Conservation (phyloP, 176 grass and related monocot genomes). For the Pontederia paniculata region DNA sequence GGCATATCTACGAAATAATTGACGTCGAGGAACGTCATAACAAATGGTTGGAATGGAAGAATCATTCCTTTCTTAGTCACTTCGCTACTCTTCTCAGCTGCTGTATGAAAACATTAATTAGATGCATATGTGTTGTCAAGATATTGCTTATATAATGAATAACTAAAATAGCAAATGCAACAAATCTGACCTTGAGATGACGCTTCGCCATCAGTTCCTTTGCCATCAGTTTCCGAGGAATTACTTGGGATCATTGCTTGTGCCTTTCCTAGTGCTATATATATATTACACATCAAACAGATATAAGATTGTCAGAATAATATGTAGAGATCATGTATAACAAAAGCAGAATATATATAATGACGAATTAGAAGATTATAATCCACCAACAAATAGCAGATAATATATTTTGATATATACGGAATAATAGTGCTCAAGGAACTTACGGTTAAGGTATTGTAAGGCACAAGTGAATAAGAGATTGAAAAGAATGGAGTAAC, state of each 20-base stretch:
- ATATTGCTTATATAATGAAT: too few species aligned
- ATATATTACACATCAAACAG: too few species aligned
- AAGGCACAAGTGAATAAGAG: constrained; percentile 42
- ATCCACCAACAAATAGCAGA: too few species aligned
- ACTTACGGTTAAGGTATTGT: constrained; percentile 53
- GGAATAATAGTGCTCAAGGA: neutral
- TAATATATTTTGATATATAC: too few species aligned
- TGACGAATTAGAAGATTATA: too few species aligned
- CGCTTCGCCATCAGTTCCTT: neutral
- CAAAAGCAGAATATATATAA: neutral
- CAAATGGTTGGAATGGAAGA: constrained; percentile 54
- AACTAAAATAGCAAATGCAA: too few species aligned
- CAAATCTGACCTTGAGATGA: too few species aligned
- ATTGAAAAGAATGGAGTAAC: constrained; percentile 56
- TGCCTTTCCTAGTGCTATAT: constrained; percentile 41
- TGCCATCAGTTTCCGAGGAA: constrained; percentile 15
- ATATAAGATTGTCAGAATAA: constrained; percentile 22
- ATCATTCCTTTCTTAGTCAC: constrained; percentile 44
- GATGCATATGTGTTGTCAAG: too few species aligned
- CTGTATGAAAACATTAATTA: too few species aligned
- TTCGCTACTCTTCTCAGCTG: too few species aligned
- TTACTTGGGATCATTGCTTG: constrained; percentile 25
- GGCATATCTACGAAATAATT: constrained; percentile 62
- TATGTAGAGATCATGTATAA: neutral
- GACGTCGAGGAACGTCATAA: constrained; percentile 57